Base-by-base conservation (phyloP, 2,329 filamentous ascomycete genomes). In the Fusarium continuum region DNA sequence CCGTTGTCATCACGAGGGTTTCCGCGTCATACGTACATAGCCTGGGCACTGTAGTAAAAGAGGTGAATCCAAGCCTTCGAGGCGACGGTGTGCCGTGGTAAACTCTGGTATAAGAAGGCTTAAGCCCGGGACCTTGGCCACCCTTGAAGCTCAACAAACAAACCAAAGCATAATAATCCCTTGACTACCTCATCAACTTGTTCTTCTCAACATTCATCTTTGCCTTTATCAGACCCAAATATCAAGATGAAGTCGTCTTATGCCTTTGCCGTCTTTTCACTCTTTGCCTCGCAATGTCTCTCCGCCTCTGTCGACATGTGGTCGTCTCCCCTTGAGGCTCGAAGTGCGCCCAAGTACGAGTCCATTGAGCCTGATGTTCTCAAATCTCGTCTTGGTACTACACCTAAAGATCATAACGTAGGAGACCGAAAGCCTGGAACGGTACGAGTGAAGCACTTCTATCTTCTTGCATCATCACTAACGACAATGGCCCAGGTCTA, bases 291-390 rank as follows among this genome's bases (percentile, higher is more conserved):
- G 8, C 35, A 53, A 23, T 61, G 56, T 28, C 29, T 67, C 7
- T 51, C 69, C 9, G 51, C 50, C 19, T 64, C 69, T n/a, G 67
- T 70, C 13, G 65, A 69, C 31, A 63, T 68, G 52, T 67, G 65
- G 64, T 64, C 65, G 10, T 55, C 69, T 14, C 62, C 58, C 7
- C 48, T 67, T 17, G 41, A 36, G 17, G 53, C 47, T 22, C 64
- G 65, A 44, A 43, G 31, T 25, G 40, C 48, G 22, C 57, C 64
- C 26, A 36, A 29, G 22, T 53, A 59, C 31, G 45, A 68, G 39
- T 17, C 55, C 9, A 69, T 71, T 17, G 51, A 63, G 11, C 55
- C 69, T 9, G 43, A 67, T 20, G 51, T 69, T 22, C 32, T 71
- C 28, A 60, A 67, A 45, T 56, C 57, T 49, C 66, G 64, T 23